Evolutionary conservation across 805 yeast species (phyloP), one percentile per base, ranked within the genome.

Genomic region (Candida arabinofermentans): DNA sequence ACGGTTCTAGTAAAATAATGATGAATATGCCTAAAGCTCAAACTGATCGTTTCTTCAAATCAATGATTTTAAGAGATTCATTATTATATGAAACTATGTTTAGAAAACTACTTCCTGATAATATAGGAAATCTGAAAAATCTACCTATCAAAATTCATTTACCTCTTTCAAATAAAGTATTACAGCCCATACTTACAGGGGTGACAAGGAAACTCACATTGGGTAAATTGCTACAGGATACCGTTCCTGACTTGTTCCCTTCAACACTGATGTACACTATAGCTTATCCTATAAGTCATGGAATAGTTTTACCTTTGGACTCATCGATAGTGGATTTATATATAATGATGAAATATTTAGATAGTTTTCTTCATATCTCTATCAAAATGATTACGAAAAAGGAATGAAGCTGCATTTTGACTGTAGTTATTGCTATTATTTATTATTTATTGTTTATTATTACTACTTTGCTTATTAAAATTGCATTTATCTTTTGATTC

Each of bases 1-100:
- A 82, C 49, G 96, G 96, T 0, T 74, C 78, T n/a, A 73, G 96
- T 5, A 87, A 84, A 46, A 73, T 79, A 2, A 76, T 91, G n/a
- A 84, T 91, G 95, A 71, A 71, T 21, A 64, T 91, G 41, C 76
- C 93, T 5, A 80, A 77, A 46, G 70, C 69, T 1, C 81, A 83
- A 39, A 74, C 91, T 0, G 61, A 67, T 19, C 55, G 56, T 1
- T 66, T 88, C 36, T 85, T 90, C 85, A 50, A 66, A 1, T 50
- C 70, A 65, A 56, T 64, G 44, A 27, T 47, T 36, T 39, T 57
- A 41, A 49, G 51, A 38, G 61, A 55, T 50, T 51, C 48, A 16
- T 45, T 46, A 43, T 29, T 14, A 9, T 61, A 51, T 47, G 53
- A 54, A 37, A 36, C 54, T 13, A 43, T 49, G 10, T 43, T 48